phyloP scores from a whole-genome alignment of 2,329 filamentous ascomycete species.

The Triangularia setosa region DNA sequence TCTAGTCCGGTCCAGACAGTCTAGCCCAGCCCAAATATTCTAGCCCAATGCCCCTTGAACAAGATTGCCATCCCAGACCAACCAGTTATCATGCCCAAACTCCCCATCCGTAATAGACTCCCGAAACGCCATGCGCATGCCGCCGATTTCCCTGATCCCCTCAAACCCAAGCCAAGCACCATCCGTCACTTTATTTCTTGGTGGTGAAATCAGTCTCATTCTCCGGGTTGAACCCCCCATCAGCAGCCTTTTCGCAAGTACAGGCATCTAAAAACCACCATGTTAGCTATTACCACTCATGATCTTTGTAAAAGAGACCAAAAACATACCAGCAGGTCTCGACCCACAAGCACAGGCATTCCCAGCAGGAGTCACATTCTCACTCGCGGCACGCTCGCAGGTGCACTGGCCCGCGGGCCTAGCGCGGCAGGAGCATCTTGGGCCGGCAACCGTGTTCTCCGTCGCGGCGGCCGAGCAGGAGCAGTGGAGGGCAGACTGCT shows the following conservation, averaged over 20 bases:
- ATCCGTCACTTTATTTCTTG: slow-evolving; percentile 40
- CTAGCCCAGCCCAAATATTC: neutral
- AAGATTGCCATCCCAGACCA: too few relatives aligned
- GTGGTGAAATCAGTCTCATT: slow-evolving; percentile 88
- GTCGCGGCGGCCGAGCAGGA: slow-evolving; percentile 70
- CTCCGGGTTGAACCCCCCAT: slow-evolving; percentile 57
- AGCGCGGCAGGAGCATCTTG: slow-evolving; percentile 79
- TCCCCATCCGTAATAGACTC: neutral
- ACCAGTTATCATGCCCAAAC: too few relatives aligned
- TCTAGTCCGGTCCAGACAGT: neutral
- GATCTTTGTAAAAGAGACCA: too few relatives aligned
- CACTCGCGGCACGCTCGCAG: slow-evolving; percentile 65
- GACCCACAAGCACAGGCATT: slow-evolving; percentile 72
- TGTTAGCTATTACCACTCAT: too few relatives aligned
- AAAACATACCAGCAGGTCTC: slow-evolving; percentile 61
- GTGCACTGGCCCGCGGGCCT: slow-evolving; percentile 78
- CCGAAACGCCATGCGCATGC: neutral
- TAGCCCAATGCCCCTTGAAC: too few relatives aligned
- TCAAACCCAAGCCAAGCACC: neutral
- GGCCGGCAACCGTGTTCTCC: slow-evolving; percentile 71
- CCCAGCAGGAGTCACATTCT: slow-evolving; percentile 61
- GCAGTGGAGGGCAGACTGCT: slow-evolving; percentile 83
- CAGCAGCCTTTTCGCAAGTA: slow-evolving; percentile 74
- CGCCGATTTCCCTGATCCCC: neutral
- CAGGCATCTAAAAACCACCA: slow-evolving; percentile 52